phyloP scores from a whole-genome alignment of 768 basidiomycete genomes.

The Mycena kentingensis region DNA sequence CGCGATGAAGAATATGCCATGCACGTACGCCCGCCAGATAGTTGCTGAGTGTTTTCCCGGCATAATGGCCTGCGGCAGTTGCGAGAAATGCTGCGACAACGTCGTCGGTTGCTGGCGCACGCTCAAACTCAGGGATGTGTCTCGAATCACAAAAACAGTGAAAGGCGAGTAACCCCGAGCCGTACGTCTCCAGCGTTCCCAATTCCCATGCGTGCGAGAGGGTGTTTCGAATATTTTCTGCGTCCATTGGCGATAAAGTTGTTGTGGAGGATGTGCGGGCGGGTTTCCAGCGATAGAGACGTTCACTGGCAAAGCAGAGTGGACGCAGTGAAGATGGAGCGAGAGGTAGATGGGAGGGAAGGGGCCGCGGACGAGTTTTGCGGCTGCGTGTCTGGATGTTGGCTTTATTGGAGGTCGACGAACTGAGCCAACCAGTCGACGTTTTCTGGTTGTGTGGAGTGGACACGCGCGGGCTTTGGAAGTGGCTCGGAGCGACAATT shows the following conservation, averaged over 20 bases:
- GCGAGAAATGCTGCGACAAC: not conserved
- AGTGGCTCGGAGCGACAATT: not conserved
- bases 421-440: not conserved
- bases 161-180: slow-evolving; percentile 28
- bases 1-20: slow-evolving; percentile 30
- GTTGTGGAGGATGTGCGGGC: not conserved
- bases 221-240: not conserved
- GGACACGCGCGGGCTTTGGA: not conserved
- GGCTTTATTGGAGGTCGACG: not conserved
- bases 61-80: not conserved
- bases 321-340: not conserved
- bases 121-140: not conserved
- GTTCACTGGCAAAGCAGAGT: not conserved
- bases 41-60: not conserved
- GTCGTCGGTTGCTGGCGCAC: not conserved
- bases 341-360: not conserved
- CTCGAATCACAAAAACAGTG: slow-evolving; percentile 28
- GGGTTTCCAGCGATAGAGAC: slow-evolving; percentile 3
- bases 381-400: not conserved
- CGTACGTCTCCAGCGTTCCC: slow-evolving; percentile 24
- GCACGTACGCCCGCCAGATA: slow-evolving; percentile 19
- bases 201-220: slow-evolving; percentile 9
- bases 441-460: not conserved
- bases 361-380: not conserved
- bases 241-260: not conserved